Percentiles rank a stretch among this genome's conserved stretches.
Conservation (phyloP, 306 rosid species). For the Sicyos edulis region DNA sequence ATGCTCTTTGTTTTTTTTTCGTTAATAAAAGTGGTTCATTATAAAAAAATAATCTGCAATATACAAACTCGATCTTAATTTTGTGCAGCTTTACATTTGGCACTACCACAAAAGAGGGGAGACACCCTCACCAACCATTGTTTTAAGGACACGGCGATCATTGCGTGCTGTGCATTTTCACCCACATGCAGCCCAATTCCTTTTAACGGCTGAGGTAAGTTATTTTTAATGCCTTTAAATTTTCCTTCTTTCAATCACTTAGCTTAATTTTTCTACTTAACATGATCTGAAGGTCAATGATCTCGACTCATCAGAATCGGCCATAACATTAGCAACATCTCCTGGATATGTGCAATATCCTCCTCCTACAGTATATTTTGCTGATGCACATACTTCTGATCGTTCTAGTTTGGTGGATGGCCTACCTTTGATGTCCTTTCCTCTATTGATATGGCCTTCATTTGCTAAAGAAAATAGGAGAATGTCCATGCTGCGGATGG, state of each 20-base stretch:
- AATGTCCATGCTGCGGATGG: conserved; percentile 43
- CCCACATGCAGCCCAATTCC: conserved; percentile 86
- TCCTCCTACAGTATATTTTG: conserved; percentile 85
- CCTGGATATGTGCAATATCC: conserved; percentile 83
- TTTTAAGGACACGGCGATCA: conserved; percentile 79
- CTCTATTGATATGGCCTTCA: conserved; percentile 63
- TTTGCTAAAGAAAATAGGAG: conserved; percentile 56
- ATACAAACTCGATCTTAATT: conserved; percentile 22
- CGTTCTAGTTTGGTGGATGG: conserved; percentile 51
- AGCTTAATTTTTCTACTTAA: conserved; percentile 19
- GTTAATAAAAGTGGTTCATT: too few relatives aligned
- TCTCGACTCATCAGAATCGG: conserved; percentile 81
- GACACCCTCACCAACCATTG: conserved; percentile 70
- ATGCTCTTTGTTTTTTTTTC: too few relatives aligned
- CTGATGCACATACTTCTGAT: conserved; percentile 62
- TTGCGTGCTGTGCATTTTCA: conserved; percentile 98
- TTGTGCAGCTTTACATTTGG: conserved; percentile 81
- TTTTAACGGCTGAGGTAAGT: conserved; percentile 87
- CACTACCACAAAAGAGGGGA: conserved; percentile 70
- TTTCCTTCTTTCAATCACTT: conserved; percentile 17
- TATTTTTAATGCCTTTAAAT: conserved; percentile 14
- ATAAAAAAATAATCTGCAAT: not conserved
- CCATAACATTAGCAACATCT: conserved; percentile 83
- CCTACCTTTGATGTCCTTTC: conserved; percentile 56
- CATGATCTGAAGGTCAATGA: conserved; percentile 74